These are phyloP conservation scores for Oehlia diaphana DNA, from an alignment of 192 early-diverging fungal species.

Conservation along the genomic window DNA sequence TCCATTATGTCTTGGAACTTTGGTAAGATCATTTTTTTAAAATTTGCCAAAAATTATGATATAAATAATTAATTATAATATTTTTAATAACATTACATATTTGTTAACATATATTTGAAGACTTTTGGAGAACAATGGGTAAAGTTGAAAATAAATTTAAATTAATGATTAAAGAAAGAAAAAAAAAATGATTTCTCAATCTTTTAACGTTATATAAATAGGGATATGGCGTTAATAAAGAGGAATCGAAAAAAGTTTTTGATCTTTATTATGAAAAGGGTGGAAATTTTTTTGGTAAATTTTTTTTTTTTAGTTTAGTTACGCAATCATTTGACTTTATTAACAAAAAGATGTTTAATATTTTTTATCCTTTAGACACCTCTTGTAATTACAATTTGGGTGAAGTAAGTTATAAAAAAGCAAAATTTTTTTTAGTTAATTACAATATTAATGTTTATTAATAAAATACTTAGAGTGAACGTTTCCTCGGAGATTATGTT, in stretches of 20 bases:
- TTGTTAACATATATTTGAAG: conserved; percentile 6
- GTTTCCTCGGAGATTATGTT: conserved; percentile 46
- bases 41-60: background rate
- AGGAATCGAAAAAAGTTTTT: conserved; percentile 43
- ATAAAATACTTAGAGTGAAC: conserved; percentile 29
- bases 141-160: background rate
- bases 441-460: background rate
- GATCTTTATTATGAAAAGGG: conserved; percentile 49
- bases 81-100: too few relatives aligned
- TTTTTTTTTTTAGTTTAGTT: too few relatives aligned
- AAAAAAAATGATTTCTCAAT: too few relatives aligned
- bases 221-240: conserved; percentile 46
- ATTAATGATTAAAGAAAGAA: too few relatives aligned
- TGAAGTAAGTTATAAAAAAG: background rate
- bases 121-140: conserved; percentile 42
- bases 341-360: background rate
- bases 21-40: conserved; percentile 27
- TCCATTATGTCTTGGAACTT: conserved; percentile 41
- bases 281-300: conserved; percentile 49
- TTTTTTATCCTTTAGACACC: too few relatives aligned
- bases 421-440: background rate
- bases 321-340: background rate
- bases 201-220: background rate
- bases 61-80: too few relatives aligned
- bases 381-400: background rate